Evolutionary conservation across 768 basidiomycete species (phyloP).

Genomic region (Tephrocybe sp.): DNA sequence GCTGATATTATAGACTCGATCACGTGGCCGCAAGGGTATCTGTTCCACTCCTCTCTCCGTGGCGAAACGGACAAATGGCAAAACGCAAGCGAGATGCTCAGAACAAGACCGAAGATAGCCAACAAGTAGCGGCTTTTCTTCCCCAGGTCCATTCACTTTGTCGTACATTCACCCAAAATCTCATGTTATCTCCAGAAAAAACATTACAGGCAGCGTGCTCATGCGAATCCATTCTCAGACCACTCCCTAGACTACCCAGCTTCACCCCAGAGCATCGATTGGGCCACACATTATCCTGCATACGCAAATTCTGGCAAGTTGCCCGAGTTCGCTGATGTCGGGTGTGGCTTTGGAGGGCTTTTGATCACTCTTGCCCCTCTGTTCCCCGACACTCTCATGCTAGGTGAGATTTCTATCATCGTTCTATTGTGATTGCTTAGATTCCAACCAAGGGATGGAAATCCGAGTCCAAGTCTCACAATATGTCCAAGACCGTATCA

Average conservation of each 20-base stretch:
- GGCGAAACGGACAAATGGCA: constrained; percentile 23
- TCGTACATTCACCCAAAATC: not conserved
- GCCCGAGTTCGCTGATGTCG: constrained; percentile 95
- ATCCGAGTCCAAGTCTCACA: constrained; percentile 95
- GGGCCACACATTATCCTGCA: constrained; percentile 80
- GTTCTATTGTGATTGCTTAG: constrained; percentile 5
- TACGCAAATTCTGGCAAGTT: constrained; percentile 54
- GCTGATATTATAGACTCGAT: constrained; percentile 17
- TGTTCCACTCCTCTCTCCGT: constrained; percentile 6
- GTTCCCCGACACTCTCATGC: constrained; percentile 89
- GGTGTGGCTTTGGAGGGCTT: constrained; percentile 96
- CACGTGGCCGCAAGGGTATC: constrained; percentile 25
- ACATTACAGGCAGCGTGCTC: constrained; percentile 80
- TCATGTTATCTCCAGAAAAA: constrained; percentile 54
- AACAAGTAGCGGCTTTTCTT: constrained; percentile 26
- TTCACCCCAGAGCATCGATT: constrained; percentile 74
- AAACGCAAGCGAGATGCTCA: constrained; percentile 31
- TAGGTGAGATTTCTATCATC: constrained; percentile 58
- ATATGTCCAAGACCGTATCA: constrained; percentile 92
- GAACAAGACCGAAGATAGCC: constrained; percentile 7
- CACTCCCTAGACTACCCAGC: constrained; percentile 86
- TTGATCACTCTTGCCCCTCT: constrained; percentile 84
- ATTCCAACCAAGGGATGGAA: constrained; percentile 74
- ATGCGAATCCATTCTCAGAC: constrained; percentile 85
- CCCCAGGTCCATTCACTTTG: constrained; percentile 42